These are phyloP conservation scores for Triticum turgidum DNA, from an alignment of 176 grass and related monocot species.

Conservation along the genomic window DNA sequence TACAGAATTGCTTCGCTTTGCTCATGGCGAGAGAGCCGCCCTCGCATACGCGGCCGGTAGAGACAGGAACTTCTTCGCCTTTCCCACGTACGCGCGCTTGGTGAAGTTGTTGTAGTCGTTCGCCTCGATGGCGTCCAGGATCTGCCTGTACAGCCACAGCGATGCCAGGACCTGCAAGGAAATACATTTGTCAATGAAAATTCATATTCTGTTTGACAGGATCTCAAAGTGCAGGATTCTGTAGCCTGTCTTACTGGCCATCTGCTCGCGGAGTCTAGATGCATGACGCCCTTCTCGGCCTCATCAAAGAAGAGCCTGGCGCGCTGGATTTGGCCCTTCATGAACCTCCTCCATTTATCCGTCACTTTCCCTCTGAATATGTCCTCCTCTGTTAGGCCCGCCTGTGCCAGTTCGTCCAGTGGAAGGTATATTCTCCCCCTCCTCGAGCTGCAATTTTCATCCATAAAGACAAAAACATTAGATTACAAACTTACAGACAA, in stretches of 20 bases:
- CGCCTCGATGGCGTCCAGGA: conserved; percentile 85
- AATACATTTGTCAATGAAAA: too few relatives aligned
- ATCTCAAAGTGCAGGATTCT: not conserved
- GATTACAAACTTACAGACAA: conserved; percentile 29
- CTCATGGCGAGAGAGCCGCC: conserved; percentile 49
- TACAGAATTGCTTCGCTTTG: not conserved
- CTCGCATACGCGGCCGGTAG: conserved; percentile 66
- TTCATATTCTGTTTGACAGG: not conserved
- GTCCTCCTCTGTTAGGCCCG: conserved; percentile 77
- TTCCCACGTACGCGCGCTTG: conserved; percentile 77
- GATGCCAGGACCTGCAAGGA: conserved; percentile 69
- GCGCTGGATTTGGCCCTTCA: conserved; percentile 91
- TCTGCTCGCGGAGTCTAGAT: conserved; percentile 79
- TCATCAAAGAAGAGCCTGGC: conserved; percentile 83
- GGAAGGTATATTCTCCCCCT: conserved; percentile 98
- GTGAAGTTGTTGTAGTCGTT: conserved; percentile 98
- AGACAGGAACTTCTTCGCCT: conserved; percentile 77
- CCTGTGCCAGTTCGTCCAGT: conserved; percentile 66
- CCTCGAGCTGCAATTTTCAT: conserved; percentile 67
- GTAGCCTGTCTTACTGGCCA: conserved; percentile 97
- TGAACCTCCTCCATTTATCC: conserved; percentile 88
- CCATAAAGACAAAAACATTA: conserved; percentile 32
- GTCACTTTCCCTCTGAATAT: conserved; percentile 91
- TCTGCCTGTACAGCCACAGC: conserved; percentile 80
- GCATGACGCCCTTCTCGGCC: conserved; percentile 73